Conservation (phyloP, 2,329 filamentous ascomycete species). For the Penicillium sp. region DNA sequence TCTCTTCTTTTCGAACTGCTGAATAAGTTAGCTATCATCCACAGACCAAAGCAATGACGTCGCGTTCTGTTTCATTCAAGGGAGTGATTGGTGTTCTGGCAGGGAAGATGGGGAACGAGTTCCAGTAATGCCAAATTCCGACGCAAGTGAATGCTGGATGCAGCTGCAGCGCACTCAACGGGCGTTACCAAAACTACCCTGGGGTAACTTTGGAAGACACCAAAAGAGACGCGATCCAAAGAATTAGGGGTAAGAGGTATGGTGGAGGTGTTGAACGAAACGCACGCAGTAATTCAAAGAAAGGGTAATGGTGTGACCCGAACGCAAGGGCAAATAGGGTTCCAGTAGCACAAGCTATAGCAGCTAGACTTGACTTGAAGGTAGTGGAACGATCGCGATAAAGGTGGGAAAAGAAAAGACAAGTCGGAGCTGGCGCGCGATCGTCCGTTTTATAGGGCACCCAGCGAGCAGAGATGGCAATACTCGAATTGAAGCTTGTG, state of each 20-base stretch:
- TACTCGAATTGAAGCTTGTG: neutral
- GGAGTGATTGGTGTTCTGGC: neutral
- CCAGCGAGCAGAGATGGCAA: neutral
- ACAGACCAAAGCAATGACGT: no score
- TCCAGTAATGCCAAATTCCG: neutral
- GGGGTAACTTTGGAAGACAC: neutral
- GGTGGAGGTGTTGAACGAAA: neutral
- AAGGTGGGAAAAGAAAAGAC: neutral
- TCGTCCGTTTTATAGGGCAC: neutral
- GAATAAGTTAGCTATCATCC: constrained; percentile 29
- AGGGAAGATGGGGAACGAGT: neutral
- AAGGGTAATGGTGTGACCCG: neutral
- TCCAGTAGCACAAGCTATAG: neutral
- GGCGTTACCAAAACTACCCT: neutral
- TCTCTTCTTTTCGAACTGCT: constrained; percentile 91
- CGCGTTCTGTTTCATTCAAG: neutral
- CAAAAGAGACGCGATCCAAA: neutral
- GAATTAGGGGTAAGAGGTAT: neutral
- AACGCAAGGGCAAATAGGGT: neutral
- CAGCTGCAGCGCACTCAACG: neutral
- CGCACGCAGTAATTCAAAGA: neutral
- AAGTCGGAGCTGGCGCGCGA: neutral
- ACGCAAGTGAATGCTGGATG: neutral
- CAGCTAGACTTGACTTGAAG: neutral
- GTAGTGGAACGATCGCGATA: neutral